phyloP scores from a whole-genome alignment of 2,329 filamentous ascomycete genomes.

The Bipolaris sorokiniana region DNA sequence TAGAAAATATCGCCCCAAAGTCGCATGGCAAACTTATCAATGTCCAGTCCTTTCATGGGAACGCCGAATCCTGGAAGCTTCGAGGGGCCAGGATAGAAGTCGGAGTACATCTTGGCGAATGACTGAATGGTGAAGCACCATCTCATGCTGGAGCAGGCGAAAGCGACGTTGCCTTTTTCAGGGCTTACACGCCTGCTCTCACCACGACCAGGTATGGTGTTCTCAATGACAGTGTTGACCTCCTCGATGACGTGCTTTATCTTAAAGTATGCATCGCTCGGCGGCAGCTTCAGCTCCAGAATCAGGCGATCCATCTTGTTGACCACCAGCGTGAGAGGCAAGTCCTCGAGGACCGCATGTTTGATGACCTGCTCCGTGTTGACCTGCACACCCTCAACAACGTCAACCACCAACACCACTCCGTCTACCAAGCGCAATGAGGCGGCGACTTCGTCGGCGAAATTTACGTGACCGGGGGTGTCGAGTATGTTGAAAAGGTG shows the following conservation, averaged over 20 bases:
- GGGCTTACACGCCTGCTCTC: constrained; percentile 84
- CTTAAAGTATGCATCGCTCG: constrained; percentile 97
- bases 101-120: constrained; percentile 95
- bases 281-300: constrained; percentile 89
- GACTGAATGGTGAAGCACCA: constrained; percentile 97
- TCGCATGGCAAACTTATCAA: constrained; percentile 79
- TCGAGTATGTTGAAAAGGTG: constrained; percentile 94
- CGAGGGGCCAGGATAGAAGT: constrained; percentile 72
- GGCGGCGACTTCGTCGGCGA: constrained; percentile 94
- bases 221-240: constrained; percentile 94
- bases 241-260: constrained; percentile 98
- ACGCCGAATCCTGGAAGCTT: constrained; percentile 44
- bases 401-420: constrained; percentile 90
- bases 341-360: constrained; percentile 86
- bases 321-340: constrained; percentile 87
- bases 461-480: constrained; percentile 97
- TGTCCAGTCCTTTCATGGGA: constrained; percentile 62
- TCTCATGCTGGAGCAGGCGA: constrained; percentile 89
- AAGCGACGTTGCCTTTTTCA: constrained; percentile 97
- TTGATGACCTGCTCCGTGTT: constrained; percentile 98
- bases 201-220: constrained; percentile 79
- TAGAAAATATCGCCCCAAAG: constrained; percentile 98
- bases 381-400: constrained; percentile 98
- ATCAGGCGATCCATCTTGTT: constrained; percentile 98
- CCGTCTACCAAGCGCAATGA: constrained; percentile 88